Evolutionary conservation across 345 rosid species (phyloP), one percentile per base, ranked within the genome.

Genomic region (Populus euphratica): DNA sequence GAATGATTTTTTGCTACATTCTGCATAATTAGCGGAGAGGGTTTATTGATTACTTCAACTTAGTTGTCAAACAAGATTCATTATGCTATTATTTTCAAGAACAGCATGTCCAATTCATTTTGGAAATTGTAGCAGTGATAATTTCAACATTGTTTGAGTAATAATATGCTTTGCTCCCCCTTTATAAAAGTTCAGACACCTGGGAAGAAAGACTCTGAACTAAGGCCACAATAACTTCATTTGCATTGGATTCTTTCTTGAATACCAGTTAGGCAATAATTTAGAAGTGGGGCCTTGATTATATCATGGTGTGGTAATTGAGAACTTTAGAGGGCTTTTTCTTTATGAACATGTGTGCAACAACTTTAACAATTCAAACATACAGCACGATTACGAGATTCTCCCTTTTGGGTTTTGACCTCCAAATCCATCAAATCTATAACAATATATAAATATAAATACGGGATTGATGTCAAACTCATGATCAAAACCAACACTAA

Each of bases 231-330:
- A 31, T 68, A 21, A 41, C 49, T 33, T 21, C 27, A n/a, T 41
- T 56, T 44, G 67, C 84, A 44, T 83, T 39, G 86, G 89, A 83
- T 85, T 75, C 87, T 79, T 50, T 5, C 62, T 27, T 68, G n/a
- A 74, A 35, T 59, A 56, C 64, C 66, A 73, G 76, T 43, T n/a
- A 70, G 75, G 59, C 82, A 65, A 35, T 81, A 33, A 69, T 75
- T 72, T 77, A 78, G 72, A 73, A 27, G 79, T 76, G 84, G 84
- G 87, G 18, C 29, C 47, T 35, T 14, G 16, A 9, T 38, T 33
- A 20, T 8, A 23, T 6, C 27, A 36, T 68, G 50, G 63, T 27
- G 67, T 31, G 70, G 38, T 65, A 38, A 73, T 54, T 31, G 9
- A 36, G 13, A 69, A 56, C 72, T 72, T 82, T 44, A 33, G 47